Evolutionary conservation across 2,329 filamentous ascomycete species (phyloP), one percentile per base, ranked within the genome.

Genomic region (Graphilbum sp.): DNA sequence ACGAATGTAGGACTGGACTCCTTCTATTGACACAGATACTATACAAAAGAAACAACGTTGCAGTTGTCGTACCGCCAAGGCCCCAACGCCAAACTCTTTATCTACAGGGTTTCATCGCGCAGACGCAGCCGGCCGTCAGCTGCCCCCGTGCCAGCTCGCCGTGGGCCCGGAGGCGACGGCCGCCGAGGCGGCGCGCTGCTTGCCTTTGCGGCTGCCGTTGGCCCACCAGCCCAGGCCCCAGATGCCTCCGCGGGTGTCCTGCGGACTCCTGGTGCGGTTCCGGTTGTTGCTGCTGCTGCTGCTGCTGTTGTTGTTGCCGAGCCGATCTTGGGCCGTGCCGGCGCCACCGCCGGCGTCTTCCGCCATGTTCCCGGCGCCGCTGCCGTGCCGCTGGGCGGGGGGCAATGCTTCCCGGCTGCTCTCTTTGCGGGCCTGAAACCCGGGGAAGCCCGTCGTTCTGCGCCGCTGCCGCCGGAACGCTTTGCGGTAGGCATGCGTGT

Each of bases 381-480:
- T 25, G 23, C 23, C 7, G 23, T 7, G 7, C 23, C 23, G 23
- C 23, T 25, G 23, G 23, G 7, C 12, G 23, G 7, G 23, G 7
- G 23, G 12, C 17, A 27, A 40, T 34, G n/a, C 40, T 37, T 12
- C 56, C 38, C 55, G 59, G 42, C 56, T 58, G 25, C 58, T 25
- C 23, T 54, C 35, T 60, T 59, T 30, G 30, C 71, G 60, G 6
- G 72, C 70, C 5, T 64, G 69, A 39, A 77, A 72, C 0, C 72
- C 70, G 0, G 70, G 71, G 43, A 78, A 77, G 0, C 72, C 72
- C 0, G 69, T 75, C 15, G 71, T 75, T 47, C 66, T 71, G 46
- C 72, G 58, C 32, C 72, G 56, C 23, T 65, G 27, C 13, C 12
- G 57, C 13, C 66, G 61, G 44, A 50, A 57, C 3, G 36, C 19